Base-by-base conservation (phyloP, 2,329 filamentous ascomycete species). In the Neobulgaria alba region DNA sequence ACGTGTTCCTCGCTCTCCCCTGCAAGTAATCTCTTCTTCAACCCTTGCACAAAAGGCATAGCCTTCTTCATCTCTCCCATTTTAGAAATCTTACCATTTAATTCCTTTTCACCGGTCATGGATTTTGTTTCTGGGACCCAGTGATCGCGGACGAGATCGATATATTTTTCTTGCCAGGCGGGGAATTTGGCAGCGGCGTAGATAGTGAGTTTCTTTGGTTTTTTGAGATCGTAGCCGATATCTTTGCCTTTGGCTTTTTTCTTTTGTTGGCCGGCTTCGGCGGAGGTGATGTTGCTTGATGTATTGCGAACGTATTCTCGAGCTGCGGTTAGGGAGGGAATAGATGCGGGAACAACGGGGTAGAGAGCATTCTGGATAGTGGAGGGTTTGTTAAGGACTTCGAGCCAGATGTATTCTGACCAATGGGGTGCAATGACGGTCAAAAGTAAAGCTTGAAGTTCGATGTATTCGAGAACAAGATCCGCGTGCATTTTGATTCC, bases 221-320 rank as follows among this genome's bases (percentile, higher is more conserved):
- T 83, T 66, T 86, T 88, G 29, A 89, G 87, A 64, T 98, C 89
- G 60, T 93, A 96, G 14, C 73, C 69, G 5, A 77, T 75, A 50
- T 79, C 74, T 69, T 95, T 95, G 65, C 90, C 92, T 72, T 96
- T 96, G 52, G 83, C 81, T 63, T 93, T 82, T 71, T 85, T 88
- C 75, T 94, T 95, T 53, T 84, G 68, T 62, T 88, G 85, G 43
- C 73, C 73, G 12, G 82, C 82, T 67, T 96, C 90, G 5, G 88
- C 85, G 19, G 84, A 85, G 50, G 82, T 88, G 64, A 96, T 88
- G 65, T 79, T 89, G 46, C 79, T 84, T 29, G 81, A 89, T 19
- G 64, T 65, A 40, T 56, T 64, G 51, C 84, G 79, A 47, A 95
- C 82, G 61, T 96, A 98, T 48, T 85, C 82, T 46, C 84, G 75